Base-by-base conservation (phyloP, 1,139 yeast species). In the Blastobotrys buckinghamii region DNA sequence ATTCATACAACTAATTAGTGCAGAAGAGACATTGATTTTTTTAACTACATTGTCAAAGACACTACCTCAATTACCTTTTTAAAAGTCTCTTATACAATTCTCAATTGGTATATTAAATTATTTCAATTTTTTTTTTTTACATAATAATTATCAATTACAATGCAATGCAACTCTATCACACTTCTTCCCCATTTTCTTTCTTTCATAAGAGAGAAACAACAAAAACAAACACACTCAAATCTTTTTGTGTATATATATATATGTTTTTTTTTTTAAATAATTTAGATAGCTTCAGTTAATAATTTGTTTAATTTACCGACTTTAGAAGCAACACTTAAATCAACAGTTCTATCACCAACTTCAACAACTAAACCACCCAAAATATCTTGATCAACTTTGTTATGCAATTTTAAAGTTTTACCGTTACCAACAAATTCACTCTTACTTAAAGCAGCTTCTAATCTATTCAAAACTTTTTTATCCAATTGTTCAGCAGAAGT, bases 331-430 rank as follows among this genome's bases (percentile, higher is more conserved):
- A 92, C 81, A 53, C 95, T 84, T 70, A 92, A 79, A 72, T 92
- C 99, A 62, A 89, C 96, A 56, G 97, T 90, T 72, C 84, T 87
- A 76, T 92, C 98, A 67, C 94, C 97, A 63, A 92, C 90, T 72
- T 90, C 96, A 54, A 92, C 96, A 61, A 94, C 75, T 69, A 92
- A 80, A 64, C 98, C 99, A 66, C 99, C 98, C 68, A 87, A 78
- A 65, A 92, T 86, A 57, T 86, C 95, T 57, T 96, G 88, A 75
- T 87, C 81, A 57, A 92, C 84, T 58, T 76, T 77, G 77, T 89
- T 92, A 61, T 81, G 73, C 62, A 94, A 75, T 76, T 84, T 84
- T 70, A 92, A 80, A 62, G 92, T 81, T 77, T 90, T 85, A 63
- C 88, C 92, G 52, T 76, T 73, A 59, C 96, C 96, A 55, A 90